Conservation (phyloP, 2,329 filamentous ascomycete species). For the Diatrype stigma region DNA sequence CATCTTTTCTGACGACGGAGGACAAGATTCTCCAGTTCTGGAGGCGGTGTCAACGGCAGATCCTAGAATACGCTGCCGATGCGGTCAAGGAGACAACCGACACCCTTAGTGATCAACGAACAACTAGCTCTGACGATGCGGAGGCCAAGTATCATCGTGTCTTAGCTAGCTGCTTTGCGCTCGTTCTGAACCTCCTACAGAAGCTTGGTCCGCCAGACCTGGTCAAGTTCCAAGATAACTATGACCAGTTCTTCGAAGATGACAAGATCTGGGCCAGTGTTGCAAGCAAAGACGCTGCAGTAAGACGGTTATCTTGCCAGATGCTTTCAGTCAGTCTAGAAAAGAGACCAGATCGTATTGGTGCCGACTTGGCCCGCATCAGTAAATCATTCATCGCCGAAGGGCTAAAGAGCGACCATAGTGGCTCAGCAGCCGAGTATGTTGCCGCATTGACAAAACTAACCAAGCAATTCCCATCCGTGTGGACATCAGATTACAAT, state of each 20-base stretch:
- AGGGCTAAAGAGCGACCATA: conserved; percentile 67
- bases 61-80: conserved; percentile 77
- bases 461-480: conserved; percentile 58
- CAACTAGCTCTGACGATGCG: conserved; percentile 78
- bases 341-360: conserved; percentile 41
- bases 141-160: conserved; percentile 83
- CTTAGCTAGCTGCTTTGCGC: conserved; percentile 48
- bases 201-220: conserved; percentile 49
- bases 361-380: conserved; percentile 46
- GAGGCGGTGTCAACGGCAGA: conserved; percentile 74
- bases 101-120: conserved; percentile 85
- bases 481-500: conserved; percentile 65
- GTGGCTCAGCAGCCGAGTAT: conserved; percentile 69
- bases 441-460: conserved; percentile 62
- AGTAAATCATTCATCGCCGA: conserved; percentile 64
- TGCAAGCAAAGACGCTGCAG: conserved; percentile 54
- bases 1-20: conserved; percentile 69
- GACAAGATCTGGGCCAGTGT: conserved; percentile 65
- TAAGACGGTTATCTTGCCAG: conserved; percentile 49
- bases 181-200: conserved; percentile 50
- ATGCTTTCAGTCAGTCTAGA: conserved; percentile 47
- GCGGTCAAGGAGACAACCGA: conserved; percentile 75
- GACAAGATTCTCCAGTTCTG: conserved; percentile 77
- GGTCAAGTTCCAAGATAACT: conserved; percentile 55
- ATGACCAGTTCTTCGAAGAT: conserved; percentile 63